A percentile compares a stretch with the other conserved stretches of the same genome.
phyloP scores from a whole-genome alignment of 208 protist species.

The Acanthamoeba polyphaga region DNA sequence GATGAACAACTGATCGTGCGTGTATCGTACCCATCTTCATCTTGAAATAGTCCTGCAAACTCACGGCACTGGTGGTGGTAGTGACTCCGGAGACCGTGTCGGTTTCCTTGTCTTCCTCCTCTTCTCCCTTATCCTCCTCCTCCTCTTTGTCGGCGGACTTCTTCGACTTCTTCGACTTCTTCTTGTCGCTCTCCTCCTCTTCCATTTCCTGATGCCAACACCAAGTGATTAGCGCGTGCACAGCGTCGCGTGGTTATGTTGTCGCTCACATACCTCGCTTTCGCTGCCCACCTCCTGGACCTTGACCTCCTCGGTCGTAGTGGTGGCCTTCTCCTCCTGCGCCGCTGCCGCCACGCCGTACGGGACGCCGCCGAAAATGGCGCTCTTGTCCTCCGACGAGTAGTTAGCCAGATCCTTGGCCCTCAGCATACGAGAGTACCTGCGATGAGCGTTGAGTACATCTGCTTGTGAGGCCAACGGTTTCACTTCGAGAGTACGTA shows the following conservation, averaged over 20 bases:
- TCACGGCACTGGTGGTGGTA: slow-evolving; percentile 25
- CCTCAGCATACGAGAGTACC: slow-evolving; percentile 58
- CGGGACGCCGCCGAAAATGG: slow-evolving; percentile 70
- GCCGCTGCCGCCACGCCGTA: not conserved
- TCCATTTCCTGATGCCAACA: slow-evolving; percentile 15
- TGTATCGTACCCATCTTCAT: slow-evolving; percentile 46
- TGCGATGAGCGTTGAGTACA: not conserved
- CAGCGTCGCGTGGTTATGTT: not conserved
- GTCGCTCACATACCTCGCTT: slow-evolving; percentile 5
- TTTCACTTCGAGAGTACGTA: not conserved
- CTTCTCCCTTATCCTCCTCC: not conserved
- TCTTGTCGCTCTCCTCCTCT: slow-evolving; percentile 24
- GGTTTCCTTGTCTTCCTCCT: slow-evolving; percentile 39
- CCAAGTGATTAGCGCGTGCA: not conserved
- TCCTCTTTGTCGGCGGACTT: not conserved
- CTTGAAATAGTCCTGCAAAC: slow-evolving; percentile 67
- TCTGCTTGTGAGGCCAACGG: not conserved
- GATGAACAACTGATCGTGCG: not conserved
- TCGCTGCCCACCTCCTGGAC: slow-evolving; percentile 26
- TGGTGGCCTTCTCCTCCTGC: not conserved
- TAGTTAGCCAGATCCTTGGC: slow-evolving; percentile 75
- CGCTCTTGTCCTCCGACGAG: slow-evolving; percentile 75
- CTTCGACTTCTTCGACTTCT: not conserved
- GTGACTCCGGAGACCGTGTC: slow-evolving; percentile 25
- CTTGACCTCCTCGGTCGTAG: not conserved